phyloP scores from a whole-genome alignment of 441 rosid genomes.

The Gossypium gossypioides region DNA sequence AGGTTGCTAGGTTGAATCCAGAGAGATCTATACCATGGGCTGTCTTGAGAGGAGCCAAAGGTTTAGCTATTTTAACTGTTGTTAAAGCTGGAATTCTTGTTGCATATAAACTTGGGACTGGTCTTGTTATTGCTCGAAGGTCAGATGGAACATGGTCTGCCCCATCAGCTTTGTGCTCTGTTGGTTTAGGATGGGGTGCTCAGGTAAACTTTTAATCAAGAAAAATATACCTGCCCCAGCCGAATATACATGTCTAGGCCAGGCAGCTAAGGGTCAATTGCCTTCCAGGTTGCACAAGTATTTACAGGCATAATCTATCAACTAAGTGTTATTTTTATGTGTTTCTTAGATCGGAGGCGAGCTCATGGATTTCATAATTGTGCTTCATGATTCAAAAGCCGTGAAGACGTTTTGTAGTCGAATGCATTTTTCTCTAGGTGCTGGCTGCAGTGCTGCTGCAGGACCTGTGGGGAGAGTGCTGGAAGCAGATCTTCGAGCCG shows the following conservation, averaged over 20 bases:
- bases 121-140: constrained; percentile 74
- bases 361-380: constrained; percentile 82
- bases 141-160: constrained; percentile 97
- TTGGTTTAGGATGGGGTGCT: constrained; percentile 96
- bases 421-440: constrained; percentile 92
- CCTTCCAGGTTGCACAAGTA: neutral
- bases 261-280: neutral
- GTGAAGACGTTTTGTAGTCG: constrained; percentile 92
- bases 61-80: constrained; percentile 83
- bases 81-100: constrained; percentile 84
- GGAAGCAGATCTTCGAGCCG: constrained; percentile 93
- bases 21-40: constrained; percentile 80
- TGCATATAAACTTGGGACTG: constrained; percentile 84
- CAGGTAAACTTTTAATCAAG: constrained; percentile 42
- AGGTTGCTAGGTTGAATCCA: constrained; percentile 71
- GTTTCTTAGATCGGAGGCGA: constrained; percentile 74
- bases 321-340: neutral
- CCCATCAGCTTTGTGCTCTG: constrained; percentile 76
- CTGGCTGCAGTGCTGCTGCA: constrained; percentile 94
- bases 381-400: constrained; percentile 79
- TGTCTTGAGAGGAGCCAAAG: constrained; percentile 67
- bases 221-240: neutral
- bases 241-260: neutral
- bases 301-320: neutral
- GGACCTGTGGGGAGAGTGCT: constrained; percentile 94